Evolutionary conservation across 768 basidiomycete genomes (phyloP).

Genomic region (Mycena vulgaris): DNA sequence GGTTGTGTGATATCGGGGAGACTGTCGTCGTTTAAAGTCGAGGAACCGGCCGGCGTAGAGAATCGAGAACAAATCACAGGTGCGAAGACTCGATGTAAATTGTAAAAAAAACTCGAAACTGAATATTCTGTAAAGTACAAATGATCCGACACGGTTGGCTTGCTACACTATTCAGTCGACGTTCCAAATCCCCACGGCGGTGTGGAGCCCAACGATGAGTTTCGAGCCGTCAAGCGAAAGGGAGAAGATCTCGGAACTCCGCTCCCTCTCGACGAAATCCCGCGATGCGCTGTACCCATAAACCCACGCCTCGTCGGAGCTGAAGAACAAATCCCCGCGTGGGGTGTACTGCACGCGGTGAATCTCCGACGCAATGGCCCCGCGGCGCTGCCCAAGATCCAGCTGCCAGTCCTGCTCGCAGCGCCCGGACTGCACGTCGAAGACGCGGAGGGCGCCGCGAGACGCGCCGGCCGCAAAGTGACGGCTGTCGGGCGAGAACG

Average conservation of each 20-base stretch:
- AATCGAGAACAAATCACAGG: no score
- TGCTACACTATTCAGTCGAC: no score
- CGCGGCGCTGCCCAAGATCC: background rate
- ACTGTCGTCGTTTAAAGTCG: constrained; percentile 49
- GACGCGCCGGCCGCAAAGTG: constrained; percentile 28
- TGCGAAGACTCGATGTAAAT: no score
- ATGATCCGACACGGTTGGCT: no score
- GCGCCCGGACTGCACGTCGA: constrained; percentile 6
- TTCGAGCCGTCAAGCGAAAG: no score
- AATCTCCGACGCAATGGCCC: background rate
- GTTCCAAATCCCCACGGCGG: no score
- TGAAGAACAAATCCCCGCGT: constrained; percentile 15
- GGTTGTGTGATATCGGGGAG: constrained; percentile 72
- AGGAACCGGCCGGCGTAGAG: background rate
- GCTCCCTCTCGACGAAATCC: no score
- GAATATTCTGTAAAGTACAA: no score
- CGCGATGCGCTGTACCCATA: constrained; percentile 7
- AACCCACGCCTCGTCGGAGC: constrained; percentile 6
- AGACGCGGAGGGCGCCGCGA: constrained; percentile 18
- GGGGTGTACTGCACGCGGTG: background rate
- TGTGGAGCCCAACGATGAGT: no score
- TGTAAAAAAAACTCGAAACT: no score
- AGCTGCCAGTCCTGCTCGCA: constrained; percentile 2
- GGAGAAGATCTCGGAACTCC: no score
- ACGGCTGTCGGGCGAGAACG: constrained; percentile 32